phyloP scores from a whole-genome alignment of 345 rosid genomes.

The Hibiscus mutabilis region DNA sequence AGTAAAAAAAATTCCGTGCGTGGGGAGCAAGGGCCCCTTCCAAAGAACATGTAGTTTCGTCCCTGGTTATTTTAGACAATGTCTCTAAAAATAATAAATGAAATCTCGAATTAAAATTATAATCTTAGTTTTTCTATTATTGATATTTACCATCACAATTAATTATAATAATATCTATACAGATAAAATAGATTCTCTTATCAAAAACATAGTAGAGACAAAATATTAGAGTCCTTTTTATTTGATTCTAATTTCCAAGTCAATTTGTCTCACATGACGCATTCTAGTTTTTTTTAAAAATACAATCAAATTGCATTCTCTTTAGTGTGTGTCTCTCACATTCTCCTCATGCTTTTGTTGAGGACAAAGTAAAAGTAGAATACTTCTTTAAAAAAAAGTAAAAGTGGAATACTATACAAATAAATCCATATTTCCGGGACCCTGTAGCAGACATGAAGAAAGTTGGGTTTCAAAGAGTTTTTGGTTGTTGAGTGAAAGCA shows the following conservation, averaged over 20 bases:
- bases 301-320: not conserved
- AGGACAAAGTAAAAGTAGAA: slow-evolving; percentile 24
- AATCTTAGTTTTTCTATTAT: too few species aligned
- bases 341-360: not conserved
- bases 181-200: too few species aligned
- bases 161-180: too few species aligned
- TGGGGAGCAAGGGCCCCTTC: too few species aligned
- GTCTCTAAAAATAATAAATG: too few species aligned
- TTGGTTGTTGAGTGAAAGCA: slow-evolving; percentile 24
- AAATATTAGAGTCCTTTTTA: not conserved
- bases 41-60: too few species aligned
- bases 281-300: too few species aligned
- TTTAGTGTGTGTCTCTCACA: not conserved
- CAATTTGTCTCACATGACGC: not conserved
- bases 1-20: too few species aligned
- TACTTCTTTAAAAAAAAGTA: slow-evolving; percentile 23
- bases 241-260: not conserved
- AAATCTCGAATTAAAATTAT: too few species aligned
- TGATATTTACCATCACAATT: too few species aligned
- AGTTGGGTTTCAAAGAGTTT: slow-evolving; percentile 11
- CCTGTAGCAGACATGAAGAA: slow-evolving; percentile 20
- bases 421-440: slow-evolving; percentile 25
- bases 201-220: too few species aligned
- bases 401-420: slow-evolving; percentile 23
- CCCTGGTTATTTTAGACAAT: too few species aligned